Evolutionary conservation across 345 rosid species (phyloP), one percentile per base, ranked within the genome.

Genomic region (Corymbia maculata): DNA sequence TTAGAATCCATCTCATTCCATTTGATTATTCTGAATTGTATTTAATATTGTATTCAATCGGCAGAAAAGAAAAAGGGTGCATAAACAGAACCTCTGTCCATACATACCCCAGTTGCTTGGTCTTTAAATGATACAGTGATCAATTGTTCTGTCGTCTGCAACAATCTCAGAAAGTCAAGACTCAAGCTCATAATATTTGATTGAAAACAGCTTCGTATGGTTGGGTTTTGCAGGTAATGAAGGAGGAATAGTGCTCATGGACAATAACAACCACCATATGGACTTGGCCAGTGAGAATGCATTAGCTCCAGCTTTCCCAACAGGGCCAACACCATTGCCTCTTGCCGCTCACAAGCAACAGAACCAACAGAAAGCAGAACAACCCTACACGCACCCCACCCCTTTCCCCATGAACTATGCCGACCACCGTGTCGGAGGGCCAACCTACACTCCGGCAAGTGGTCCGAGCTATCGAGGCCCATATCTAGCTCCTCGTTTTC

Each of bases 171-270:
- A 42, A 36, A 75, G 44, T 75, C 26, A 75, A 36, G 4, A 17
- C 49, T 75, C 49, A 19, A 49, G 86, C 86, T 85, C 55, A 85
- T 52, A 47, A 8, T 30, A 52, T 42, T 55, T 30, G 15, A 26
- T 49, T 16, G 86, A 50, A 26, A 51, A 8, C 32, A 75, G 49
- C 42, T 75, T 75, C 28, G 42, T 19, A 19, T 2, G 49, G 28
- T 75, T 19, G 84, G 84, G 22, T 86, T 89, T 89, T 52, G 15
- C 94, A 95, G 97, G 94, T 52, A 87, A 92, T 86, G 89, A 84
- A 86, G 90, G 88, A 80, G 90, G 80, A 51, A 30, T 89, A 13
- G 42, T 86, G 88, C 88, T 89, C 53, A 59, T 86, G 87, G 90
- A 82, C 49, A 49, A 89, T 47, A 47, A 57, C 55, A 86, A 86